Evolutionary conservation across 1,139 yeast species (phyloP), one percentile per base, ranked within the genome.

Genomic region (Pichia sp.): DNA sequence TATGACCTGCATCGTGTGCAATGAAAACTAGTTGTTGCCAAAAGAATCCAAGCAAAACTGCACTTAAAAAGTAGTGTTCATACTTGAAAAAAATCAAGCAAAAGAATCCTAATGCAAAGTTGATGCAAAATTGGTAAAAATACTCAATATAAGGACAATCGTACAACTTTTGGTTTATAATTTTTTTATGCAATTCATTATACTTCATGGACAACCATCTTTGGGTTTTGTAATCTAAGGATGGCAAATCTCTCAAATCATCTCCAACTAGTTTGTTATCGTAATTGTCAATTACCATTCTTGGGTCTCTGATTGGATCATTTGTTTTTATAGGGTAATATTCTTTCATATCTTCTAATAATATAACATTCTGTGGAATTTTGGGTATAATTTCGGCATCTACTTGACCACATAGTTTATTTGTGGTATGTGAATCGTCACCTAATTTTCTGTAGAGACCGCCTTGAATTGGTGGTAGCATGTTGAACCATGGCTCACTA

Each of bases 21-120:
- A 87, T 81, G 60, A 88, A 89, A 1, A 89, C 85, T 60, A 85
- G 73, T 63, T 88, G 96, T 58, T 88, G 96, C 96, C 96, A 89
- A 18, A 85, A 88, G 45, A 81, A 61, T 0, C 95, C 96, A 55
- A 88, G 68, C 45, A 68, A 69, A 3, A 82, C 51, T 0, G 95
- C 95, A 58, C 92, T 82, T 18, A 73, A 41, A 32, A 70, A 65
- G 51, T 78, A 72, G 63, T 76, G 72, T 16, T 69, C 65, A 22
- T 68, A 52, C 51, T 73, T 72, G 51, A 77, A 71, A 48, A 81
- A 76, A 18, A 75, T 67, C 45, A 76, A 70, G 2, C 85, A 68
- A 48, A 73, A 70, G 5, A 74, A 57, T 46, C 82, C 74, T 40
- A 88, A 66, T 0, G 79, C 59, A 1, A 68, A 56, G 46, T 87